Conservation (phyloP, 441 rosid species). For the Caryocar brasiliense region DNA sequence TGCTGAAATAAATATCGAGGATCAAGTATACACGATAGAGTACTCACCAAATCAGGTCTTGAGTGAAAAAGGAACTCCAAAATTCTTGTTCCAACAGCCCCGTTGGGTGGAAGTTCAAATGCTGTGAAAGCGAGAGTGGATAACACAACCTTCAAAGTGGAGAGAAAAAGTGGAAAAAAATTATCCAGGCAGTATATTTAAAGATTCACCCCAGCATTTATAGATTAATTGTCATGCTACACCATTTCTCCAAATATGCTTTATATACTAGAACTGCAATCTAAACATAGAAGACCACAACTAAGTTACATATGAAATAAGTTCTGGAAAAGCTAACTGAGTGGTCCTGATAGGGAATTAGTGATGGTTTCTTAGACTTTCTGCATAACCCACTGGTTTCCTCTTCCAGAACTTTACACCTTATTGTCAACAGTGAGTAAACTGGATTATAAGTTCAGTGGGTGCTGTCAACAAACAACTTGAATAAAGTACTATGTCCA, state of each 20-base stretch:
- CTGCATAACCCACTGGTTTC: too few species aligned
- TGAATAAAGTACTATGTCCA: too few species aligned
- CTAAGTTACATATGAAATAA: too few species aligned
- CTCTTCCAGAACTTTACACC: too few species aligned
- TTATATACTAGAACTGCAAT: background rate
- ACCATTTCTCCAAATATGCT: background rate
- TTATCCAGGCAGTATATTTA: background rate
- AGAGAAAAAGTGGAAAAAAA: background rate
- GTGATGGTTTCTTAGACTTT: too few species aligned
- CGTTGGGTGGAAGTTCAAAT: conserved; percentile 97
- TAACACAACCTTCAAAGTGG: conserved; percentile 61
- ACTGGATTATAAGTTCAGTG: too few species aligned
- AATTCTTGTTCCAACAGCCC: conserved; percentile 82
- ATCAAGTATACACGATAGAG: conserved; percentile 2
- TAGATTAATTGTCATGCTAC: background rate
- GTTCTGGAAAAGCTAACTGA: too few species aligned
- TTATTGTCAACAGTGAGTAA: too few species aligned
- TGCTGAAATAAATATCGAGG: too few species aligned
- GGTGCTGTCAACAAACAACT: too few species aligned
- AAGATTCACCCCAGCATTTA: background rate
- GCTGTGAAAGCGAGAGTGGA: conserved; percentile 93
- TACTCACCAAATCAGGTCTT: conserved; percentile 73
- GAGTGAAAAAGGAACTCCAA: conserved; percentile 90
- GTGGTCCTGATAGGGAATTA: too few species aligned
- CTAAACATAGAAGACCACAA: background rate